Evolutionary conservation across 2,329 filamentous ascomycete species (phyloP).

Genomic region (Ilyonectria mors-panacis): DNA sequence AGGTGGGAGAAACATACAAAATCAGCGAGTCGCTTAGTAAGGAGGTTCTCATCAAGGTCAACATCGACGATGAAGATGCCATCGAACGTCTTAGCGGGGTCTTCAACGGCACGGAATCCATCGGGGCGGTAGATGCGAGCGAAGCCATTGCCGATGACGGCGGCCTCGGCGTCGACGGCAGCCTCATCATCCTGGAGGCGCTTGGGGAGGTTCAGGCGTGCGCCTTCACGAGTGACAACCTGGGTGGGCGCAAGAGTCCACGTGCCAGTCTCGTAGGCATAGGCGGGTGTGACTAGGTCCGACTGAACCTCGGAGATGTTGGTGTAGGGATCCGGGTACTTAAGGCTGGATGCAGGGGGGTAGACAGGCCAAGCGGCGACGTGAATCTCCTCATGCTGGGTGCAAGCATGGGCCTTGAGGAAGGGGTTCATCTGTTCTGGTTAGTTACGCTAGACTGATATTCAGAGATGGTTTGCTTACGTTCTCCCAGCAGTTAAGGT

Average conservation of each 20-base stretch:
- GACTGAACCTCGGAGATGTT: conserved; percentile 46
- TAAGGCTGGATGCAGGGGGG: conserved; percentile 40
- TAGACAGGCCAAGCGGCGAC: conserved; percentile 50
- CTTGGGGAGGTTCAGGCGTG: conserved; percentile 42
- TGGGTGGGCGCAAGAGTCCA: conserved; percentile 48
- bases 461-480: conserved; percentile 50
- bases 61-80: conserved; percentile 66
- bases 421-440: not conserved
- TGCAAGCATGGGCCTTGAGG: not conserved
- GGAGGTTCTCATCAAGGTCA: conserved; percentile 56
- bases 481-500: conserved; percentile 71
- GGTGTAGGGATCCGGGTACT: conserved; percentile 44
- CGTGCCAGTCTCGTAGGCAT: conserved; percentile 46
- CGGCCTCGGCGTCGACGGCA: conserved; percentile 45
- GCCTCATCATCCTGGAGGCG: conserved; percentile 33
- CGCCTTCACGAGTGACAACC: conserved; percentile 42
- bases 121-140: conserved; percentile 47
- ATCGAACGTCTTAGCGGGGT: conserved; percentile 55
- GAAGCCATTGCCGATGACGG: conserved; percentile 42
- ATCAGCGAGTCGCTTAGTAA: conserved; percentile 52
- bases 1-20: conserved; percentile 38
- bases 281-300: conserved; percentile 46
- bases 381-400: conserved; percentile 47
- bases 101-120: conserved; percentile 43
- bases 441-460: not conserved